Conservation (phyloP, 441 rosid genomes). For the Euphorbia celastroides region DNA sequence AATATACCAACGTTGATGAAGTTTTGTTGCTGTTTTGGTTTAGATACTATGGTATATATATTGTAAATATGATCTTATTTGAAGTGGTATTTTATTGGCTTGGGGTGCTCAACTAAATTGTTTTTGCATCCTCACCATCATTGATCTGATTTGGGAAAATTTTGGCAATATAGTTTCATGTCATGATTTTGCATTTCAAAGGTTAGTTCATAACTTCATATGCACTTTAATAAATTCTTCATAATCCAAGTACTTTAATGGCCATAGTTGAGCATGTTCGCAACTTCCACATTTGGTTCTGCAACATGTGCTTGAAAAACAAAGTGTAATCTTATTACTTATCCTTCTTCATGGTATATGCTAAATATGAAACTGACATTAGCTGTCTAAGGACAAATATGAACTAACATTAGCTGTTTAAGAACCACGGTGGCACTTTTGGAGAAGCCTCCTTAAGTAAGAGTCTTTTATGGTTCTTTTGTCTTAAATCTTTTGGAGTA, state of each 20-base stretch:
- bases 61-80: neutral
- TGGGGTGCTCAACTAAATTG: neutral
- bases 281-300: neutral
- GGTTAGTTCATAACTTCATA: neutral
- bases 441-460: neutral
- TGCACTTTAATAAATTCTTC: neutral
- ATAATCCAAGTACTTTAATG: neutral
- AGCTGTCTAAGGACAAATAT: neutral
- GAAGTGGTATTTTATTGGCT: neutral
- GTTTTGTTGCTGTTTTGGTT: neutral
- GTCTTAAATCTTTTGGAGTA: neutral
- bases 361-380: neutral
- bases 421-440: neutral
- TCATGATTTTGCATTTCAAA: neutral
- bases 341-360: neutral
- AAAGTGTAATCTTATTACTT: neutral
- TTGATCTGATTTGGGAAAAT: neutral
- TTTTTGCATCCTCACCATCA: no score
- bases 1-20: neutral
- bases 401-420: neutral
- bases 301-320: neutral
- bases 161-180: neutral
- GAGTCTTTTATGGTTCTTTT: neutral
- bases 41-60: neutral
- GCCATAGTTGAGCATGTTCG: neutral